These are phyloP conservation scores for Cladosporium sp. DNA, from an alignment of 2,329 filamentous ascomycete genomes.

Conservation along the genomic window DNA sequence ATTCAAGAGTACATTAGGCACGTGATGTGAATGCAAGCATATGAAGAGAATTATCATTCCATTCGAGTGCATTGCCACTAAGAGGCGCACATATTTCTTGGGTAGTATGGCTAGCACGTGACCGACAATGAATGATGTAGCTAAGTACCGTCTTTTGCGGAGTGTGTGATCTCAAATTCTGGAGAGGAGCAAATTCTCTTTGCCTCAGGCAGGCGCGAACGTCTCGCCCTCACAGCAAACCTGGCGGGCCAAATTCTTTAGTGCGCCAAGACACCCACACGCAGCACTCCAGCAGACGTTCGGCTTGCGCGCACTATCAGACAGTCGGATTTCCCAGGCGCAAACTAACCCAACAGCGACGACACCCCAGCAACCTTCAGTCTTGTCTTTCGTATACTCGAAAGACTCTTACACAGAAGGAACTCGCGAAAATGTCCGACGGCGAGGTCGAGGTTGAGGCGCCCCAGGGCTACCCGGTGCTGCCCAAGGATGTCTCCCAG, in stretches of 20 bases:
- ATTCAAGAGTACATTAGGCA: background rate
- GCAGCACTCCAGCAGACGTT: background rate
- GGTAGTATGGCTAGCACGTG: background rate
- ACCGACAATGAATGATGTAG: background rate
- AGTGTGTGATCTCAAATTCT: background rate
- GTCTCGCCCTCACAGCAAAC: background rate
- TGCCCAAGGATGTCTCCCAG: constrained; percentile 88
- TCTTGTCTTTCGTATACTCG: constrained; percentile 17
- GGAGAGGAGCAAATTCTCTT: background rate
- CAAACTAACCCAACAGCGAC: constrained; percentile 18
- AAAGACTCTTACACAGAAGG: constrained; percentile 18
- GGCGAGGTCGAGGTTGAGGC: constrained; percentile 96
- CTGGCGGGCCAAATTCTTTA: background rate
- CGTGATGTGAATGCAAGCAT: too few relatives aligned
- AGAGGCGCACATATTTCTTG: background rate
- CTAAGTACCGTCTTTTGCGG: background rate
- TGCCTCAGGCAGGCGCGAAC: background rate
- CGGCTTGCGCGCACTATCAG: background rate
- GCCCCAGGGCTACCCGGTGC: constrained; percentile 72
- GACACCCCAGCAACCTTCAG: constrained; percentile 18
- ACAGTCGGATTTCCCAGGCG: constrained; percentile 17
- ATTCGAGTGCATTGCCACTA: background rate
- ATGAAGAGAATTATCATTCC: background rate
- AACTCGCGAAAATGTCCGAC: constrained; percentile 56
- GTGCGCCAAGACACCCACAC: background rate